Evolutionary conservation across 2,329 filamentous ascomycete genomes (phyloP).

Genomic region (Penicillium capsulatum): DNA sequence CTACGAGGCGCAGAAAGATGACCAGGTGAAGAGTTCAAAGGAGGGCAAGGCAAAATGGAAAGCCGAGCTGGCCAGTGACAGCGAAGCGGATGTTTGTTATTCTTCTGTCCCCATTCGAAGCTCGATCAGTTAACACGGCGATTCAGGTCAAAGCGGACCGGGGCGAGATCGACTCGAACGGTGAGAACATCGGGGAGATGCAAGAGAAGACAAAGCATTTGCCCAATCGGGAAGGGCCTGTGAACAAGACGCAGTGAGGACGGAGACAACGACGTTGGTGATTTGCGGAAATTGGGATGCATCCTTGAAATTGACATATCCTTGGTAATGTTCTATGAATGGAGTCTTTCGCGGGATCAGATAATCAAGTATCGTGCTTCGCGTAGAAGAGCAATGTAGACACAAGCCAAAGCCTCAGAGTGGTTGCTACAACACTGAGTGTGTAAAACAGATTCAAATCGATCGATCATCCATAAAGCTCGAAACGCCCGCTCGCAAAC

Average conservation of each 20-base stretch:
- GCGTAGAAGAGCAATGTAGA: background rate
- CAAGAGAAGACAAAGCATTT: slow-evolving; percentile 56
- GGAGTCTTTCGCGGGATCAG: too few relatives aligned
- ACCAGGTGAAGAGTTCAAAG: slow-evolving; percentile 49
- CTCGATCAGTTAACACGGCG: too few relatives aligned
- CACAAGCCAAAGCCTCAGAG: slow-evolving; percentile 1
- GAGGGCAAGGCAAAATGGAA: slow-evolving; percentile 71
- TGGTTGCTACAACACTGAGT: slow-evolving; percentile 2
- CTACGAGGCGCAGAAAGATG: slow-evolving; percentile 58
- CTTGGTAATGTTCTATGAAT: background rate
- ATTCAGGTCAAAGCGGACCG: slow-evolving; percentile 58
- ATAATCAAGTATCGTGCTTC: too few relatives aligned
- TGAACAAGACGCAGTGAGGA: slow-evolving; percentile 17
- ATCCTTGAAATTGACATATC: too few relatives aligned
- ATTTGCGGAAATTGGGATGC: too few relatives aligned
- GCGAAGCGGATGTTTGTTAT: slow-evolving; percentile 65
- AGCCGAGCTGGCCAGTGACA: slow-evolving; percentile 69
- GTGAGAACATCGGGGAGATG: slow-evolving; percentile 48
- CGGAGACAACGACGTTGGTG: too few relatives aligned
- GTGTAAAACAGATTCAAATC: slow-evolving; percentile 3
- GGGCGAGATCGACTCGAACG: slow-evolving; percentile 36
- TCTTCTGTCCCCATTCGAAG: background rate
- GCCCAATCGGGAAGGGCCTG: slow-evolving; percentile 34
- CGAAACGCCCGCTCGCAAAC: slow-evolving; percentile 21
- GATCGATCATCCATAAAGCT: slow-evolving; percentile 2